Evolutionary conservation across 2,329 filamentous ascomycete genomes (phyloP).

Genomic region (Tympanopsis confertula): DNA sequence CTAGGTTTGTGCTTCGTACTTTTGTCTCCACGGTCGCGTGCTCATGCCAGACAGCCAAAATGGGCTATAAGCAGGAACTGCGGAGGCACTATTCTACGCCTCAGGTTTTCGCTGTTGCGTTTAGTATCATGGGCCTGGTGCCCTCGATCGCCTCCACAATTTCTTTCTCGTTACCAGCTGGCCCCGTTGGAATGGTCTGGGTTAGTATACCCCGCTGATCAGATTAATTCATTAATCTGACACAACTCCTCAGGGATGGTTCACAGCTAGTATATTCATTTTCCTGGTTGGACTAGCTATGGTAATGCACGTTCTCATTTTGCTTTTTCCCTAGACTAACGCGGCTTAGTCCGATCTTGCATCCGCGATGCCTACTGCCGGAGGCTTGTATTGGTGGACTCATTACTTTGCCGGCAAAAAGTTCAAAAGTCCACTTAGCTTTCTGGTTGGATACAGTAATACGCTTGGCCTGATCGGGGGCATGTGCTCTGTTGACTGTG

Average conservation of each 20-base stretch:
- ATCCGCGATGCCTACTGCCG: conserved; percentile 44
- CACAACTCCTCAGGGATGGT: conserved; percentile 24
- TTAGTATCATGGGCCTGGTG: conserved; percentile 48
- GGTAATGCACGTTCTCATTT: conserved; percentile 21
- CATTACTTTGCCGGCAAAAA: conserved; percentile 44
- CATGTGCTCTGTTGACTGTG: conserved; percentile 47
- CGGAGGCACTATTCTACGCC: conserved; percentile 48
- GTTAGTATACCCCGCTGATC: conserved; percentile 12
- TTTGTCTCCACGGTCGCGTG: no score
- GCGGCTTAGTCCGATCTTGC: conserved; percentile 32
- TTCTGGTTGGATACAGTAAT: conserved; percentile 49
- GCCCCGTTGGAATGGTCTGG: conserved; percentile 51
- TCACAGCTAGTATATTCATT: conserved; percentile 42
- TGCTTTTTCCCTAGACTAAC: conserved; percentile 9
- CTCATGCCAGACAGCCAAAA: conserved; percentile 10
- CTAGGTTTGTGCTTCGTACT: no score
- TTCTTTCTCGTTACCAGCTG: conserved; percentile 44
- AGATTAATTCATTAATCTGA: conserved; percentile 4
- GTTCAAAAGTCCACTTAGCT: conserved; percentile 43
- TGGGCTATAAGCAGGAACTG: conserved; percentile 42
- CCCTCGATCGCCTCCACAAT: conserved; percentile 44
- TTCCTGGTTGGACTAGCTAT: conserved; percentile 48
- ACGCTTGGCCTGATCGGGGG: conserved; percentile 48
- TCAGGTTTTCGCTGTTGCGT: conserved; percentile 50
- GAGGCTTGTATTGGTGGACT: conserved; percentile 47